Base-by-base conservation (phyloP, 768 basidiomycete genomes). In the Amanita thiersii region DNA sequence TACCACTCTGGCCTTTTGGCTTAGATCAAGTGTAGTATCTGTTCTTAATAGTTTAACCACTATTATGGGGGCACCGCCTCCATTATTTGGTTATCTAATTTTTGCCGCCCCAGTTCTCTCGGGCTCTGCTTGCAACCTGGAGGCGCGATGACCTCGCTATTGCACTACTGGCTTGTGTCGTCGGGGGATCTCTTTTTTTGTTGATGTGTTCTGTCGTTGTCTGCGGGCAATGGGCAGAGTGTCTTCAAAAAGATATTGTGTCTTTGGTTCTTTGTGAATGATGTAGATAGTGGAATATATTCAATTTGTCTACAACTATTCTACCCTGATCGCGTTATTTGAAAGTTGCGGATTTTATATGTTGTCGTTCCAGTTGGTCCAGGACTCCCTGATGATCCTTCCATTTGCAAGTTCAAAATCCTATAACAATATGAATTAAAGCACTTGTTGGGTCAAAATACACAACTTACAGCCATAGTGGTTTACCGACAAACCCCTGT, bases 11-110 rank as follows among this genome's bases (percentile, higher is more conserved):
- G 82, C 81, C 83, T 85, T 82, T 85, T 86, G 84, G 85, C 85
- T 87, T 86, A 86, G 85, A 87, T 86, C 84, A 86, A 86, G 85
- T 87, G 85, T 87, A 86, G 85, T 87, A 88, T 86, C 84, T 88
- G 85, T 86, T 86, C 83, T 86, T 83, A 79, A 79, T 77, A 78
- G 76, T 78, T 77, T 78, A 78, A 79, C 69, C 69, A 69, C 70
- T 72, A 72, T 72, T 72, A 70, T 70, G 66, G 63, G 58, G 67
- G 65, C 70, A 72, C 65, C 58, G 69, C 65, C 65, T 61, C 62
- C 63, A 70, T 69, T 69, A 25, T 47, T 52, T 69, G 69, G 69
- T 71, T 71, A 69, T 69, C 64, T 71, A 60, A 71, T 71, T 71
- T 71, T 69, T 71, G 69, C 61, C 60, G 63, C 68, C 68, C 55